These are phyloP conservation scores for Arxiozyma slooffiae DNA, from an alignment of 1,139 yeast species.

Conservation along the genomic window DNA sequence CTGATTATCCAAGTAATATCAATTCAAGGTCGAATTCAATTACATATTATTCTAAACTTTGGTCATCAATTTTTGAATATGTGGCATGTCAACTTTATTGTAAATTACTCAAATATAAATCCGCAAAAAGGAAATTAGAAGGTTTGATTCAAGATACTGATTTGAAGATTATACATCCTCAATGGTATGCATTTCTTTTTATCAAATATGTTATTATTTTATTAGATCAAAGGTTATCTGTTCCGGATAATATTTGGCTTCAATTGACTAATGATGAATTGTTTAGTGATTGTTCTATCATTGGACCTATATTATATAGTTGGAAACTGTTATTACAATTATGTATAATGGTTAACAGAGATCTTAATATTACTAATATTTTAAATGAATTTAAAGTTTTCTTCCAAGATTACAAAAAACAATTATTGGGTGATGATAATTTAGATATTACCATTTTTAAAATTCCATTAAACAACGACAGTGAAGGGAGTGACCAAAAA, in stretches of 20 bases:
- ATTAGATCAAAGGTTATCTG: conserved; percentile 11
- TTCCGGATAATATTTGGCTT: conserved; percentile 9
- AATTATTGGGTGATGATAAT: conserved; percentile 7
- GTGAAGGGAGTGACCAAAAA: background rate
- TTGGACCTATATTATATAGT: conserved; percentile 13
- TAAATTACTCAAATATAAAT: conserved; percentile 8
- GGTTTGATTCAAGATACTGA: conserved; percentile 1
- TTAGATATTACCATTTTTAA: background rate
- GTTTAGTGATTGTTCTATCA: conserved; percentile 1
- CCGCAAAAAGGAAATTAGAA: conserved; percentile 8
- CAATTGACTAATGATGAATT: conserved; percentile 6
- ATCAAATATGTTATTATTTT: conserved; percentile 8
- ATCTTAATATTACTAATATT: conserved; percentile 22
- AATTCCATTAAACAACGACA: conserved; percentile 1
- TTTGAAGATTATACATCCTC: background rate
- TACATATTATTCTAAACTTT: conserved; percentile 4
- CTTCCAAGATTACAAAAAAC: conserved; percentile 17
- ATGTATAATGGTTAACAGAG: conserved; percentile 17
- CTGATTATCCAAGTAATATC: too few species aligned
- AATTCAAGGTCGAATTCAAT: background rate
- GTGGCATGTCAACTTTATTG: conserved; percentile 8
- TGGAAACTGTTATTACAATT: conserved; percentile 24
- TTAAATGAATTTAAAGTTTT: conserved; percentile 23
- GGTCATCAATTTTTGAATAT: conserved; percentile 17
- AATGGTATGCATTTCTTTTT: conserved; percentile 7